These are phyloP conservation scores for Mangifera indica DNA, from an alignment of 345 rosid species.

Conservation along the genomic window DNA sequence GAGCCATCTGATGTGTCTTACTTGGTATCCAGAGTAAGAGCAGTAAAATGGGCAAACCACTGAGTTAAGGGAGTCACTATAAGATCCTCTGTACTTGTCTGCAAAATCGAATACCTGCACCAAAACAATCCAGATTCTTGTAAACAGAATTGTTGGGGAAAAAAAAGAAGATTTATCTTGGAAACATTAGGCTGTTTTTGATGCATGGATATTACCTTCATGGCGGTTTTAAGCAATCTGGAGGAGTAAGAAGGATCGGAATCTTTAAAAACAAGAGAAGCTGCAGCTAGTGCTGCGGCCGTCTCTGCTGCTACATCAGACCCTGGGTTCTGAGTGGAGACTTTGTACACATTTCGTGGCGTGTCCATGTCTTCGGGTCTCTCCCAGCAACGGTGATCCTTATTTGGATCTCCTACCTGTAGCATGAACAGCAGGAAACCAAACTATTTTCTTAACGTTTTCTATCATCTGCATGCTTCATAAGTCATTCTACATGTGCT, in stretches of 20 bases:
- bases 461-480: background rate
- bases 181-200: background rate
- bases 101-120: conserved; percentile 66
- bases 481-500: background rate
- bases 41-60: conserved; percentile 79
- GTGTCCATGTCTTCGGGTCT: conserved; percentile 86
- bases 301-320: conserved; percentile 84
- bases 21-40: conserved; percentile 67
- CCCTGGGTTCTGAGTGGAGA: conserved; percentile 57
- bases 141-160: background rate
- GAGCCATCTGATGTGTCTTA: conserved; percentile 16
- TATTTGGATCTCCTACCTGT: conserved; percentile 71
- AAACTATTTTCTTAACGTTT: background rate
- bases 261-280: conserved; percentile 66
- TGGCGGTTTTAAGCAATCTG: conserved; percentile 52
- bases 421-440: conserved; percentile 5
- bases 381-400: conserved; percentile 75
- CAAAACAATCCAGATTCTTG: conserved; percentile 4
- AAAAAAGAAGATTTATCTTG: background rate
- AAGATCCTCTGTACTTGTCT: conserved; percentile 64
- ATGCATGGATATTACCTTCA: conserved; percentile 30
- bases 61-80: conserved; percentile 58
- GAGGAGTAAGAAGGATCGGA: conserved; percentile 62
- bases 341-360: conserved; percentile 59
- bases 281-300: conserved; percentile 74